Base-by-base conservation (phyloP, 495 filamentous ascomycete species). In the Penicillium odoratum region DNA sequence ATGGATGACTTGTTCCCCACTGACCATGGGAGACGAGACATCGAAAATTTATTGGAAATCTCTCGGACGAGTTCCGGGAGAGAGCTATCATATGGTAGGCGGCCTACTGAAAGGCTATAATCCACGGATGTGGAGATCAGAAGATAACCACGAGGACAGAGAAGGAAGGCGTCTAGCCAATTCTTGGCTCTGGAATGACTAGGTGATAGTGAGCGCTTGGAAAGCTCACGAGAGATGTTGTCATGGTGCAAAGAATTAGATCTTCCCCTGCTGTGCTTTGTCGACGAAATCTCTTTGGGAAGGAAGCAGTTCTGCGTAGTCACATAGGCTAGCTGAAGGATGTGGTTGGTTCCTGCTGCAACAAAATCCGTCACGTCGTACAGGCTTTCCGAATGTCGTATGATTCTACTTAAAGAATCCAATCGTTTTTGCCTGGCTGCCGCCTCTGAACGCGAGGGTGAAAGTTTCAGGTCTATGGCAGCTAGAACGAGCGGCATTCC, bases 361-460 rank as follows among this genome's bases (percentile, higher is more conserved):
- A 74, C 71, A 15, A 66, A 62, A 34, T 74, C 71, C 0, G 69
- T 72, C 3, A 74, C 69, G 40, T 74, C 69, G 48, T 72, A 74
- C 5, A 71, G 56, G 0, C 58, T 45, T 25, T 67, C 61, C 2
- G 68, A 68, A 29, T 65, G 71, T 10, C 66, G 66, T n/a, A 74
- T 62, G 1, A 74, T 72, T 28, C 60, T 60, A 5, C 68, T 66
- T 4, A 74, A 58, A 0, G 59, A 60, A 28, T 68, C 60, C 16
- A 72, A 51, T n/a, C 63, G 59, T 16, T 58, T 64, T 33, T 68
- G 59, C 15, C 69, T 53, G 3, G 42, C 42, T 4, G 56, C 44
- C 40, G 67, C 60, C 47, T 69, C 62, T 0, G 48, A n/a, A 0
- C 48, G 28, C 1, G 68, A 63, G 7, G 68, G 63, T 0, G 71